Conservation (phyloP, 306 rosid species). For the Quercus agrifolia region DNA sequence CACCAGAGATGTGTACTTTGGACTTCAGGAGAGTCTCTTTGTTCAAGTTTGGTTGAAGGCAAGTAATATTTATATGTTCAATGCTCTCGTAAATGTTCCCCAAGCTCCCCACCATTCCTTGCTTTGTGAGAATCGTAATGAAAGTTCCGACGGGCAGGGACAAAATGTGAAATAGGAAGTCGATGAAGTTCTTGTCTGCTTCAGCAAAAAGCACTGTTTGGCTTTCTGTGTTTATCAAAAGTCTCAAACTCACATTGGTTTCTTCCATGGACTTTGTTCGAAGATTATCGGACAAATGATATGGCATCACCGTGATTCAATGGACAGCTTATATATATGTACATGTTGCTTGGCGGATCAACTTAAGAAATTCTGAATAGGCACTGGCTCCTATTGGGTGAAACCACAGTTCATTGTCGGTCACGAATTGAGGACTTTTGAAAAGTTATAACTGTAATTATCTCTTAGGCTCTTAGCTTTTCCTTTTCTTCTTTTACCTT, state of each 20-base stretch:
- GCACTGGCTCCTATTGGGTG: too few relatives aligned
- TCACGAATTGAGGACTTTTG: too few relatives aligned
- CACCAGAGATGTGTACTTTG: background rate
- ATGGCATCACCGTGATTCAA: too few relatives aligned
- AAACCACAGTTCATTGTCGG: too few relatives aligned
- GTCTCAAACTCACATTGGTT: too few relatives aligned
- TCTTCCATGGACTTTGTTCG: background rate
- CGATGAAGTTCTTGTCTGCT: background rate
- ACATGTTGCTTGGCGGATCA: too few relatives aligned
- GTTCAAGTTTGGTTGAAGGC: background rate
- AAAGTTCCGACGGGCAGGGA: slow-evolving; percentile 14
- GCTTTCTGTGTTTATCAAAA: background rate
- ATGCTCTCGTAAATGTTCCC: slow-evolving; percentile 10
- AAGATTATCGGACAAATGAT: too few relatives aligned
- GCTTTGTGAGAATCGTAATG: background rate
- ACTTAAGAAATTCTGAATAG: too few relatives aligned
- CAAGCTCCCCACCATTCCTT: slow-evolving; percentile 1
- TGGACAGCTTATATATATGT: too few relatives aligned
- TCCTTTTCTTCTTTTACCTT: too few relatives aligned
- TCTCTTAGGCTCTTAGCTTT: too few relatives aligned
- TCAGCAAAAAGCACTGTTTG: background rate
- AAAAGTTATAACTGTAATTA: too few relatives aligned
- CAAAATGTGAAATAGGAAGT: slow-evolving; percentile 18
- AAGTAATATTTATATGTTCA: background rate
- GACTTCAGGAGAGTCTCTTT: background rate